Conservation (phyloP, 306 rosid genomes). For the Lupinus albus region DNA sequence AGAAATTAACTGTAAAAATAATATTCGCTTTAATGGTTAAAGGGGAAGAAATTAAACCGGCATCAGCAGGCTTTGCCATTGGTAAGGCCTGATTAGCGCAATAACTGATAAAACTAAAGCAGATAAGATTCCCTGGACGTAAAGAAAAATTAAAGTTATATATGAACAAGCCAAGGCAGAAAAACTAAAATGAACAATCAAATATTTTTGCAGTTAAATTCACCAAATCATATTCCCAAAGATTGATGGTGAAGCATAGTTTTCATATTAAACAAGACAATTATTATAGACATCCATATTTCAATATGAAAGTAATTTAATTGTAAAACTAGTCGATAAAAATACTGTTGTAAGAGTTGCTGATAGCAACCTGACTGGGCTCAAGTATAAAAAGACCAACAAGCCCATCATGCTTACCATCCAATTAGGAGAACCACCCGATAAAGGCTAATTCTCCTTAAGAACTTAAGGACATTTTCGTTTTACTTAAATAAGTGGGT, state of each 20-base stretch:
- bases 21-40: constrained; percentile 9
- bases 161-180: neutral
- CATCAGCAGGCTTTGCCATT: constrained; percentile 98
- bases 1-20: constrained; percentile 22
- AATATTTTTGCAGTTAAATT: constrained; percentile 12
- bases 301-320: constrained; percentile 6
- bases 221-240: neutral
- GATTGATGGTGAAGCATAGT: constrained; percentile 9
- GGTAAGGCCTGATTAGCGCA: constrained; percentile 92
- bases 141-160: constrained; percentile 26
- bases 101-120: constrained; percentile 88
- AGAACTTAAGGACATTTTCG: no score
- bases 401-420: no score
- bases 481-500: no score
- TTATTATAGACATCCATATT: constrained; percentile 12
- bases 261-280: constrained; percentile 22
- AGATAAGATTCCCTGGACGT: constrained; percentile 83
- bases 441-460: no score
- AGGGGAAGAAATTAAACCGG: constrained; percentile 67
- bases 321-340: constrained; percentile 31
- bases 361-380: no score
- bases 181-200: constrained; percentile 11
- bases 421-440: no score
- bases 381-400: no score
- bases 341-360: constrained; percentile 20